Percentiles rank a stretch among this genome's conserved stretches.
These are phyloP conservation scores for Cytospora paraplurivora DNA, from an alignment of 2,329 filamentous ascomycete species.

Conservation along the genomic window DNA sequence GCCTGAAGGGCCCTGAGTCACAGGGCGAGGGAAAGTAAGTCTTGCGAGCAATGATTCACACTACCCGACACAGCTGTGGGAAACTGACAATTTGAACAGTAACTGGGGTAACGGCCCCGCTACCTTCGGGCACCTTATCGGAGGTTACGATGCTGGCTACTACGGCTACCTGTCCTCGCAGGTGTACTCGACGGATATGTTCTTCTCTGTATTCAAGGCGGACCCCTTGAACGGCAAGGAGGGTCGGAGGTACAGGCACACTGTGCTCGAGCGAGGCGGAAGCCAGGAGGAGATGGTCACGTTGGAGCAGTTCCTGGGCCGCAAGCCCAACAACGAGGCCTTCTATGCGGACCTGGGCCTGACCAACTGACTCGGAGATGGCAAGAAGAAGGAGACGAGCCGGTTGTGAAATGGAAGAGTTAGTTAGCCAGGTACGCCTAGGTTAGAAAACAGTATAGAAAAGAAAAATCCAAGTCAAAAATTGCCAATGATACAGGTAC, in stretches of 20 bases:
- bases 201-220: conserved; percentile 75
- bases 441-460: background rate
- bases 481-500: too few relatives aligned
- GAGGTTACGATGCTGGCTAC: conserved; percentile 83
- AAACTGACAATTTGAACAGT: conserved; percentile 42
- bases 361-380: conserved; percentile 30
- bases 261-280: conserved; percentile 76
- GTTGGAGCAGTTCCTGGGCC: conserved; percentile 74
- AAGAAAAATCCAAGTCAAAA: background rate
- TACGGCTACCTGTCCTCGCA: conserved; percentile 75
- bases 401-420: conserved; percentile 8
- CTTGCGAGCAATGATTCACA: conserved; percentile 9
- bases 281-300: conserved; percentile 81
- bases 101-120: conserved; percentile 78
- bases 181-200: conserved; percentile 86
- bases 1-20: conserved; percentile 73
- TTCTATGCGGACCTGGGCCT: conserved; percentile 78
- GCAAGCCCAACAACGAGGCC: conserved; percentile 74
- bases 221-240: conserved; percentile 77
- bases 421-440: too few relatives aligned
- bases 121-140: conserved; percentile 80
- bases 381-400: conserved; percentile 2
- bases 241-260: conserved; percentile 75
- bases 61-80: background rate
- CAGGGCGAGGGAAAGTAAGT: conserved; percentile 58